Conservation (phyloP, 2,329 filamentous ascomycete species). For the Aspergillus ruber region DNA sequence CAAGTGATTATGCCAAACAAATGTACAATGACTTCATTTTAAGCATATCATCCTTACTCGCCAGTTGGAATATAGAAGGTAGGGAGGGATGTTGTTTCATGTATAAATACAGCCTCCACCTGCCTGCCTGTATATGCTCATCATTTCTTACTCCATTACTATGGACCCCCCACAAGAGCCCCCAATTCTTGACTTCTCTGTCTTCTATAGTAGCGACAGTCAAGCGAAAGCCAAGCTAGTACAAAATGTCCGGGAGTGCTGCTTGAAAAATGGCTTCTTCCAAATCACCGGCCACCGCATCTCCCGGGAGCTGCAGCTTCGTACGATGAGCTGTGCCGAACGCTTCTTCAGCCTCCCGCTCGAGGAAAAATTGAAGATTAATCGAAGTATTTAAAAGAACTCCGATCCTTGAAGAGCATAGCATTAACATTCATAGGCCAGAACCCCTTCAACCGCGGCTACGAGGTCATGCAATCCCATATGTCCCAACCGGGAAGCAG, state of each 20-base stretch:
- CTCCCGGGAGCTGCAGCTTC: constrained; percentile 30
- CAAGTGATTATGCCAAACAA: too few relatives aligned
- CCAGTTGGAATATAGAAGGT: too few relatives aligned
- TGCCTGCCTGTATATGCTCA: neutral
- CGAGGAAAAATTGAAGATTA: constrained; percentile 36
- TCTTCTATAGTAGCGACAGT: constrained; percentile 22
- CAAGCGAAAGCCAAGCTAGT: constrained; percentile 24
- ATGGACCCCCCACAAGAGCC: neutral
- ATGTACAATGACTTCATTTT: too few relatives aligned
- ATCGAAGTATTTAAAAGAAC: constrained; percentile 19
- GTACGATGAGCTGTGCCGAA: constrained; percentile 33
- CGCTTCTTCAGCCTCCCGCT: constrained; percentile 36
- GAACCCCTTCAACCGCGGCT: constrained; percentile 39
- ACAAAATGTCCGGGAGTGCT: constrained; percentile 19
- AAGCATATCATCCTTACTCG: too few relatives aligned
- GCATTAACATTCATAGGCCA: constrained; percentile 16
- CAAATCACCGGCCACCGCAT: constrained; percentile 40
- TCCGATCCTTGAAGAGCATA: neutral
- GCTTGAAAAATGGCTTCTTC: constrained; percentile 38
- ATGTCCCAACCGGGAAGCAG: constrained; percentile 37
- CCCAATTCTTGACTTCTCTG: too few relatives aligned
- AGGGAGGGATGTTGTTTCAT: too few relatives aligned
- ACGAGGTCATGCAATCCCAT: constrained; percentile 38
- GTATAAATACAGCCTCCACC: too few relatives aligned
- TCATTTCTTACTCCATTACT: constrained; percentile 3